Base-by-base conservation (phyloP, 2,329 filamentous ascomycete species). In the Colletotrichum sublineola region DNA sequence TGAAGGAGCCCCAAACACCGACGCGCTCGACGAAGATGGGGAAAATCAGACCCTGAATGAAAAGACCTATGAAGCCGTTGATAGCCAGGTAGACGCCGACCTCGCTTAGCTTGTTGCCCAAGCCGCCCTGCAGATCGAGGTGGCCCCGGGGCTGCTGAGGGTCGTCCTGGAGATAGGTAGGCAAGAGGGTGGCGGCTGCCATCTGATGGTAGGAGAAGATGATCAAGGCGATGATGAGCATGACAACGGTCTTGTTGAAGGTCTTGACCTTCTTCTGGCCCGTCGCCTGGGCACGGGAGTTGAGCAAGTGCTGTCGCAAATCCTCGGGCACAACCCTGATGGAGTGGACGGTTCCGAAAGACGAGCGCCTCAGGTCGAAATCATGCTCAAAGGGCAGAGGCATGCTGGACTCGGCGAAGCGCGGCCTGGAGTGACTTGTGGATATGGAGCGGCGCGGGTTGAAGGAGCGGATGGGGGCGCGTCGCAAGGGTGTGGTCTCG, bases 11-110 rank as follows among this genome's bases (percentile, higher is more conserved):
- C 91, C 91, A 94, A 1, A 94, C 86, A 1, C 92, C 92, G 18
- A 94, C 83, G 74, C 84, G 87, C 66, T 88, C 86, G 3, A 92
- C 89, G 73, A 92, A 83, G 20, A 90, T 76, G 5, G 92, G 92
- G 77, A 94, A 94, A 40, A 95, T 84, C 57, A 94, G 80, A 1
- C 88, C 93, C 81, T 95, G 93, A 56, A 95, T 91, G 75, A 92
- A 85, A 1, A 95, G 86, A 0, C 92, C 92, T 68, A 95, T 90
- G 74, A 92, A 81, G 3, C 92, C 93, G 75, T 94, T 93, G 63
- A 92, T 82, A 3, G 90, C 88, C 81, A 94, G 87, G 76, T 93
- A 92, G 31, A 91, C 79, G 18, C 92, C 92, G 18, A 93, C 91
- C 48, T 91, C 86, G 76, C 91, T 89, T 0, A 67, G 89, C 1